phyloP scores from a whole-genome alignment of 305 asterid genomes.

The Fraxinus dipetala region DNA sequence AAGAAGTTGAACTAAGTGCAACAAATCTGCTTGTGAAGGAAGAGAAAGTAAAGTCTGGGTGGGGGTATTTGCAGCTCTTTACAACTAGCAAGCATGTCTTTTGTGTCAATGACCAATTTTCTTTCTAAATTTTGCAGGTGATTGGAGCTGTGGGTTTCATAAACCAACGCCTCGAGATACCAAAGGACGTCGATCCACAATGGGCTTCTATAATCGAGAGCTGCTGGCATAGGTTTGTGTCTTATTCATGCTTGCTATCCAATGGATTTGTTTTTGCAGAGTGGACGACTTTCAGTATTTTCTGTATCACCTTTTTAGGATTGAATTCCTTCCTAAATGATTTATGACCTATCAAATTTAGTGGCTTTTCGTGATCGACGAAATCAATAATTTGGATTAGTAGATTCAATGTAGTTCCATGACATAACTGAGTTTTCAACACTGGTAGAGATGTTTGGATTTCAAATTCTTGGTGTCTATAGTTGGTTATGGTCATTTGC shows the following conservation, averaged over 20 bases:
- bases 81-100: not conserved
- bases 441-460: not conserved
- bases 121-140: constrained; percentile 46
- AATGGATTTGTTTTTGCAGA: not conserved
- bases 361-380: not conserved
- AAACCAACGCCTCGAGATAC: constrained; percentile 84
- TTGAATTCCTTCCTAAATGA: not conserved
- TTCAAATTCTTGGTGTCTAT: not conserved
- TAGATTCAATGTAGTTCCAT: not conserved
- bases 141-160: constrained; percentile 97
- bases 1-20: not conserved
- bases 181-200: constrained; percentile 66
- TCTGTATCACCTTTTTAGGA: not conserved
- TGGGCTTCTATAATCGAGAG: constrained; percentile 83
- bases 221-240: constrained; percentile 74
- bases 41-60: not conserved
- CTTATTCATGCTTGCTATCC: not conserved
- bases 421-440: not conserved
- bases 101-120: not conserved
- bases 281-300: not conserved
- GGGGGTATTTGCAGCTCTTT: not conserved
- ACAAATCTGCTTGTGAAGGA: not conserved
- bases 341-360: not conserved
- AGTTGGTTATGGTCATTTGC: not conserved
- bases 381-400: not conserved